Conservation (phyloP, 345 rosid species). For the Euclidium syriacum region DNA sequence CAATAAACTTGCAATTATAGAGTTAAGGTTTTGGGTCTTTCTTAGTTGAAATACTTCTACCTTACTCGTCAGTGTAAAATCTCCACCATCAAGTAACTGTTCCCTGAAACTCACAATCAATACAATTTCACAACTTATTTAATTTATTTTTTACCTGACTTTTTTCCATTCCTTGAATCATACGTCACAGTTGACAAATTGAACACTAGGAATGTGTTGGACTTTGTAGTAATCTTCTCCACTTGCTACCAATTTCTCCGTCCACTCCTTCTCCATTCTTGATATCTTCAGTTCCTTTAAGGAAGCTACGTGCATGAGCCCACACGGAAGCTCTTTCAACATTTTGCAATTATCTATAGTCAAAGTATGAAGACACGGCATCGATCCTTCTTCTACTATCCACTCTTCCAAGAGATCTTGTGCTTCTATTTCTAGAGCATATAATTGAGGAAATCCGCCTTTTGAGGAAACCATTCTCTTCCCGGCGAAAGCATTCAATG, state of each 20-base stretch:
- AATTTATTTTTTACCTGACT: too few relatives aligned
- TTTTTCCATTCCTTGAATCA: too few relatives aligned
- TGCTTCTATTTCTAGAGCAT: not conserved
- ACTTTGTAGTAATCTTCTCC: not conserved
- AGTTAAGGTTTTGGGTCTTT: too few relatives aligned
- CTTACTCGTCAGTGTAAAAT: constrained; percentile 29
- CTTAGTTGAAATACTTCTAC: constrained; percentile 15
- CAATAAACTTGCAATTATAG: too few relatives aligned
- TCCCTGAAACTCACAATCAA: constrained; percentile 47
- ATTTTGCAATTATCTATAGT: not conserved
- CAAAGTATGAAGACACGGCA: not conserved
- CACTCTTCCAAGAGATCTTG: not conserved
- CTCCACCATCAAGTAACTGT: constrained; percentile 37
- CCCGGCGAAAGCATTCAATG: not conserved
- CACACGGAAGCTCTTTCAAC: not conserved
- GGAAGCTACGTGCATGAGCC: not conserved
- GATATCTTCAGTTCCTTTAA: not conserved
- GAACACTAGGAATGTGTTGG: not conserved
- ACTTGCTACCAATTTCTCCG: not conserved
- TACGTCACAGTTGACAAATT: not conserved
- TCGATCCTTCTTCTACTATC: not conserved
- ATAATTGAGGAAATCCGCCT: not conserved
- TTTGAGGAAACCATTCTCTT: not conserved
- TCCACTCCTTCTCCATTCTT: not conserved
- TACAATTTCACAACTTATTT: too few relatives aligned